These are phyloP conservation scores for Lolium multiflorum DNA, from an alignment of 176 grass and related monocot species.

Conservation along the genomic window DNA sequence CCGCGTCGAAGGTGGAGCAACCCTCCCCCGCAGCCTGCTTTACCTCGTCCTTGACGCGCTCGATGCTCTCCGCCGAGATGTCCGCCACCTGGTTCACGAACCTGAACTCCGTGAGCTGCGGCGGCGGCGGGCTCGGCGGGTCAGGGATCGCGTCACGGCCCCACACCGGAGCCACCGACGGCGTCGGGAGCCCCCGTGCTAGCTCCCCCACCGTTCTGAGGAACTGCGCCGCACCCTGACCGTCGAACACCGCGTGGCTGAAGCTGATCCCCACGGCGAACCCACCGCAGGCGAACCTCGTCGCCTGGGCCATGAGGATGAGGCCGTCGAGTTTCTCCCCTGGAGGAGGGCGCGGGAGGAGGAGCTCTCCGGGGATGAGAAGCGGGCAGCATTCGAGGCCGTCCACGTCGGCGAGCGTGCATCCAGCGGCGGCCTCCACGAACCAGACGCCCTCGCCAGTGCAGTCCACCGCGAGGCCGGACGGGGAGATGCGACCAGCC, in stretches of 20 bases:
- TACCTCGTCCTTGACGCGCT: conserved; percentile 58
- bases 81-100: conserved; percentile 63
- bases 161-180: conserved; percentile 64
- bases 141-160: conserved; percentile 56
- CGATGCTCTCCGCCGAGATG: conserved; percentile 62
- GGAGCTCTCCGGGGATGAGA: conserved; percentile 60
- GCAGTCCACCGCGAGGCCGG: conserved; percentile 54
- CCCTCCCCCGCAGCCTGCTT: conserved; percentile 33
- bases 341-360: conserved; percentile 59
- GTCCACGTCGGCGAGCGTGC: conserved; percentile 68
- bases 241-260: conserved; percentile 81
- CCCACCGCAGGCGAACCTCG: conserved; percentile 70
- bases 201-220: conserved; percentile 66
- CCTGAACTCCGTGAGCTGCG: conserved; percentile 58
- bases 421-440: conserved; percentile 64
- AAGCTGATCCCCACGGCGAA: conserved; percentile 77
- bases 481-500: conserved; percentile 56
- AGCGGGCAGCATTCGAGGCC: conserved; percentile 67
- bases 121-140: conserved; percentile 31
- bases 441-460: conserved; percentile 66
- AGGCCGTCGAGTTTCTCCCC: conserved; percentile 53
- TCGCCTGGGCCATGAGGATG: conserved; percentile 55
- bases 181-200: conserved; percentile 58
- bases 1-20: conserved; percentile 82
- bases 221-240: conserved; percentile 72